phyloP scores from a whole-genome alignment of 2,329 filamentous ascomycete genomes.

The Pyrenochaeta sp. region DNA sequence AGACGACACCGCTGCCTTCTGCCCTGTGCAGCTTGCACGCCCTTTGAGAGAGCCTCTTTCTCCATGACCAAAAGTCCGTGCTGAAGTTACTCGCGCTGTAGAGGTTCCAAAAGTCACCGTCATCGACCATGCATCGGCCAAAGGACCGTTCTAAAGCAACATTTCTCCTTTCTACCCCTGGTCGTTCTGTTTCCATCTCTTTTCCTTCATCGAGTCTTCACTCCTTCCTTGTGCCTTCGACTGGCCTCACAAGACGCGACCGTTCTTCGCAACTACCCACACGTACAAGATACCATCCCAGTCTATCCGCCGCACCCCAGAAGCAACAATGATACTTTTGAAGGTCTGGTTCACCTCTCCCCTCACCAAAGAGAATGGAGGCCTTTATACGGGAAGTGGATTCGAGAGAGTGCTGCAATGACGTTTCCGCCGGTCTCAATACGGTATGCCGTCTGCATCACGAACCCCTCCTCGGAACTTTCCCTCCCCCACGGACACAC shows the following conservation, averaged over 20 bases:
- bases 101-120: neutral
- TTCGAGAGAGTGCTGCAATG: no score
- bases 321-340: neutral
- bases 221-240: neutral
- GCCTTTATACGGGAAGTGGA: no score
- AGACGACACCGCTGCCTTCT: neutral
- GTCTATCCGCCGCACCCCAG: neutral
- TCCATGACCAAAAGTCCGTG: neutral
- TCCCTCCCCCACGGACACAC: conserved; percentile 5
- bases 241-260: neutral
- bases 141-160: neutral
- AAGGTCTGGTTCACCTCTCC: neutral
- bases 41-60: neutral
- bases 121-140: neutral
- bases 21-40: neutral
- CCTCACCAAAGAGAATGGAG: neutral
- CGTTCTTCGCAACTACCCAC: neutral
- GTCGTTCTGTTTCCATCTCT: neutral
- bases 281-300: neutral
- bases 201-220: neutral
- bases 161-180: neutral
- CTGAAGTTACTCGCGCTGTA: neutral
- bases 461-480: neutral
- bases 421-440: neutral
- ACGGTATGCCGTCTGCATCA: neutral